A percentile compares a stretch with the other conserved stretches of the same genome.
These are phyloP conservation scores for Penicillium mononematosum DNA, from an alignment of 495 filamentous ascomycete species.

Conservation along the genomic window DNA sequence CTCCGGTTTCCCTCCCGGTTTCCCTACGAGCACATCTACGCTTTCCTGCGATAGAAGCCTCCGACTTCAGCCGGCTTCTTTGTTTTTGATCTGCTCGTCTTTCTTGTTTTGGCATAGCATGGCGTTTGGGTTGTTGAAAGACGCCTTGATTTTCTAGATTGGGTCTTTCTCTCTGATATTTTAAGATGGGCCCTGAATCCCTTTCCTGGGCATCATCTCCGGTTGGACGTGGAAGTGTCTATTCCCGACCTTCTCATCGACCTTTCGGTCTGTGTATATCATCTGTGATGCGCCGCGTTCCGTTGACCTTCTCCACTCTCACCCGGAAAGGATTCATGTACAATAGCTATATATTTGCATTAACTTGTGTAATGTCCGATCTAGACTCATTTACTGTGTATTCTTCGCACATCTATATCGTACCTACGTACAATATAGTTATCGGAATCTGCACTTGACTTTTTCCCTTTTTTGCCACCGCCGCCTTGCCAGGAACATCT, in stretches of 20 bases:
- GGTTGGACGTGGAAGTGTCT: slow-evolving; percentile 5
- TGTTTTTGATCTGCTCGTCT: slow-evolving; percentile 18
- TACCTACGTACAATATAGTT: neutral
- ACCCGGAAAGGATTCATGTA: slow-evolving; percentile 28
- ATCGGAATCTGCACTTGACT: neutral
- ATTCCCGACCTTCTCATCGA: slow-evolving; percentile 12
- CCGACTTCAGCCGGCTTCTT: slow-evolving; percentile 2
- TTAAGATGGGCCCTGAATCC: slow-evolving; percentile 11
- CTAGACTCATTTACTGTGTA: neutral
- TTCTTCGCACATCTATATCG: neutral
- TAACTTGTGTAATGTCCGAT: slow-evolving; percentile 20
- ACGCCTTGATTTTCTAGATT: slow-evolving; percentile 23
- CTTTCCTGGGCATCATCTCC: neutral
- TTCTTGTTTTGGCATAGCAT: slow-evolving; percentile 50
- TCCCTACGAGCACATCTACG: slow-evolving; percentile 8
- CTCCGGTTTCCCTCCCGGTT: slow-evolving; percentile 4
- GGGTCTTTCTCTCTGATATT: slow-evolving; percentile 27
- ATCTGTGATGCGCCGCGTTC: slow-evolving; percentile 17
- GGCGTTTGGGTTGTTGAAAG: slow-evolving; percentile 45
- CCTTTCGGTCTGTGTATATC: slow-evolving; percentile 29
- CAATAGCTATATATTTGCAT: slow-evolving; percentile 33
- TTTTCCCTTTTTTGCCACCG: slow-evolving; percentile 28
- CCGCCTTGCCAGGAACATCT: slow-evolving; percentile 11
- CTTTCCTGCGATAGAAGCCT: slow-evolving; percentile 9
- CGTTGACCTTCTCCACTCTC: slow-evolving; percentile 31